Percentiles rank a stretch among this genome's conserved stretches.
These are phyloP conservation scores for Mortierella sp. DNA, from an alignment of 371 early-diverging fungal species.

Conservation along the genomic window DNA sequence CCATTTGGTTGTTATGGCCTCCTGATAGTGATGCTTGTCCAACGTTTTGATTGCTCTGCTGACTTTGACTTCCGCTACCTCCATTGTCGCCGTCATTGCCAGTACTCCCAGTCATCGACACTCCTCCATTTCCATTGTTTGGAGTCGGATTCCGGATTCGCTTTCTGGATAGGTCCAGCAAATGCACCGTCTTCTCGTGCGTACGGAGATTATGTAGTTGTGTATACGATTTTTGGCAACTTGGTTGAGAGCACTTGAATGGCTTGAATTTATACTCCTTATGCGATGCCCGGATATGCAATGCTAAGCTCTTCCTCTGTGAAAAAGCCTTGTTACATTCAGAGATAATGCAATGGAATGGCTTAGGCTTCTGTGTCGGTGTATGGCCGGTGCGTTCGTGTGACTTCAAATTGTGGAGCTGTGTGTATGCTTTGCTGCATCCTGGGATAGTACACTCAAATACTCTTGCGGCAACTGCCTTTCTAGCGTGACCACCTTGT, in stretches of 20 bases:
- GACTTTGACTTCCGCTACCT: not conserved
- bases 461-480: constrained; percentile 33
- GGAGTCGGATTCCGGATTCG: constrained; percentile 37
- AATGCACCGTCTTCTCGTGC: constrained; percentile 53
- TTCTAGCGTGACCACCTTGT: constrained; percentile 17
- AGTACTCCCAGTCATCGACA: not conserved
- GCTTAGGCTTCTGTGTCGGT: constrained; percentile 41
- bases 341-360: constrained; percentile 47
- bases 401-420: constrained; percentile 69
- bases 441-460: constrained; percentile 50
- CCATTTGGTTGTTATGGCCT: not conserved
- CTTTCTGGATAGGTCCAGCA: constrained; percentile 49
- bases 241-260: constrained; percentile 61
- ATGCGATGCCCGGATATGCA: constrained; percentile 48
- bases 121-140: not conserved
- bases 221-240: constrained; percentile 65
- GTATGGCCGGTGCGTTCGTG: constrained; percentile 69
- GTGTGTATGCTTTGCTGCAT: constrained; percentile 66
- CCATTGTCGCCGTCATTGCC: not conserved
- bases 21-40: not conserved
- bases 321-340: constrained; percentile 54
- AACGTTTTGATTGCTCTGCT: not conserved
- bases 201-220: constrained; percentile 65
- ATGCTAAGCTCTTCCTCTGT: constrained; percentile 47
- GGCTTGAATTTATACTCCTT: constrained; percentile 66